Conservation (phyloP, 164 flowering plant genomes). For the Macadamia integrifolia region DNA sequence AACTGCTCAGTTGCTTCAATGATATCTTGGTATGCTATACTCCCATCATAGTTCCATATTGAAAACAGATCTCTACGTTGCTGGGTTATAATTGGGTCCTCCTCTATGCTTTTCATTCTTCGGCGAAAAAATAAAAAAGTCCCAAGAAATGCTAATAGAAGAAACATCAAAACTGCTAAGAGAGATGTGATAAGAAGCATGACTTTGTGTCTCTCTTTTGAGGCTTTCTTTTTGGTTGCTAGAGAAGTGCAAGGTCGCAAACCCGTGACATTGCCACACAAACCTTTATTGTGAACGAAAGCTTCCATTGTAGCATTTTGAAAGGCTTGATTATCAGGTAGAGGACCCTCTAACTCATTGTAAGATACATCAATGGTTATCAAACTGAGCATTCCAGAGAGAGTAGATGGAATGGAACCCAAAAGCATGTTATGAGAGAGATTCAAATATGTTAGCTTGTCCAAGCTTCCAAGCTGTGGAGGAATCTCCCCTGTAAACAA, state of each 20-base stretch:
- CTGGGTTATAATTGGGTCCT: background rate
- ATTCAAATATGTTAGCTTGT: background rate
- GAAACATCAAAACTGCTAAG: background rate
- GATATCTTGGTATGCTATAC: background rate
- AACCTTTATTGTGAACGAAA: constrained; percentile 4
- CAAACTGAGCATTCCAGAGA: constrained; percentile 4
- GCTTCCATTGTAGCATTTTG: background rate
- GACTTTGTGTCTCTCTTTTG: background rate
- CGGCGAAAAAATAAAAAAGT: background rate
- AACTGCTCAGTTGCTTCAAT: constrained; percentile 5
- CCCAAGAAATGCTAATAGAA: constrained; percentile 1
- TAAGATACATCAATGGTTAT: constrained; percentile 1
- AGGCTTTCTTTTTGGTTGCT: no score
- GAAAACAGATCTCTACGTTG: background rate
- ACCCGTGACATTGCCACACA: constrained; percentile 16
- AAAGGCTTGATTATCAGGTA: constrained; percentile 7
- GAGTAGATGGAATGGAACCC: constrained; percentile 6
- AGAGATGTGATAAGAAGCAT: background rate
- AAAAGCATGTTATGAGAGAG: constrained; percentile 6
- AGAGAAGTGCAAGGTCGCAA: background rate
- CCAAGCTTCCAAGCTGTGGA: background rate
- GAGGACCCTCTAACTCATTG: constrained; percentile 8
- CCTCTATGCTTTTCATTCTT: background rate
- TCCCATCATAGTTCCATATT: background rate
- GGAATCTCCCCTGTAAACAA: constrained; percentile 6